Percentiles rank a stretch among this genome's conserved stretches.
Conservation (phyloP, 1,139 yeast genomes). For the Petasospora fabianii region DNA sequence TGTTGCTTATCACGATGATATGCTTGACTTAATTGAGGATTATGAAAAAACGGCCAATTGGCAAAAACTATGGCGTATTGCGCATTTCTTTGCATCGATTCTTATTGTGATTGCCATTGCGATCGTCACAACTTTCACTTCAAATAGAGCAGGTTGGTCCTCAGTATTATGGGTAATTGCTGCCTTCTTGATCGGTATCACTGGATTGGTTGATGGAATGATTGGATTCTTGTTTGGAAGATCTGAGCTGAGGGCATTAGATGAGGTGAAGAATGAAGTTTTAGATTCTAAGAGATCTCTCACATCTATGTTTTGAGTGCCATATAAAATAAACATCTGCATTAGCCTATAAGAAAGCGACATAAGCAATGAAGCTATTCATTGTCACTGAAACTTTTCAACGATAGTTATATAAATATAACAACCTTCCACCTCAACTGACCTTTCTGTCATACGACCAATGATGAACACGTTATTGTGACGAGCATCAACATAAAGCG, state of each 20-base stretch:
- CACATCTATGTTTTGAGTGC: not conserved
- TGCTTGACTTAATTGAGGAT: slow-evolving; percentile 48
- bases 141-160: slow-evolving; percentile 52
- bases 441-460: too few species aligned
- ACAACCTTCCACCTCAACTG: too few species aligned
- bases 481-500: too few species aligned
- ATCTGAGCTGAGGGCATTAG: slow-evolving; percentile 70
- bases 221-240: slow-evolving; percentile 79
- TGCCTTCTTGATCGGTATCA: slow-evolving; percentile 48
- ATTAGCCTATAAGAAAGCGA: too few species aligned
- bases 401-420: too few species aligned
- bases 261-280: slow-evolving; percentile 64
- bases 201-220: slow-evolving; percentile 74
- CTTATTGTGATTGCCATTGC: slow-evolving; percentile 46
- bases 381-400: too few species aligned
- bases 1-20: slow-evolving; percentile 46
- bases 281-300: slow-evolving; percentile 34
- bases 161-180: slow-evolving; percentile 55
- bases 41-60: slow-evolving; percentile 54
- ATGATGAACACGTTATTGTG: too few species aligned
- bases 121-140: slow-evolving; percentile 59
- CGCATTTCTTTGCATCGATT: slow-evolving; percentile 60
- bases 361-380: too few species aligned
- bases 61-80: slow-evolving; percentile 63
- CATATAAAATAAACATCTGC: too few species aligned